phyloP scores from a whole-genome alignment of 805 yeast genomes.

The Dipodascopsis uninucleata region DNA sequence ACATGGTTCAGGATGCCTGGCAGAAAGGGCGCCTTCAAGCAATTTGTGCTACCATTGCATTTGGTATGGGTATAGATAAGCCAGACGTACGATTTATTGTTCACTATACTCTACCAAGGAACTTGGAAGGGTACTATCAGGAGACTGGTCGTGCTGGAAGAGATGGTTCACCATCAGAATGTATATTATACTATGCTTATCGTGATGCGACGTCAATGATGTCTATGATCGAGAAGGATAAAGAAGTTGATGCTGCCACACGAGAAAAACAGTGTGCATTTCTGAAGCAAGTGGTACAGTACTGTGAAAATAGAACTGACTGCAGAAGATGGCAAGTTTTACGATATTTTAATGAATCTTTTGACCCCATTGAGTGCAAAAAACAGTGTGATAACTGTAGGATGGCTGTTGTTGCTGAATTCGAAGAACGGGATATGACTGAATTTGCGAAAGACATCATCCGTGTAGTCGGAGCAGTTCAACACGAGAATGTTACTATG shows the following conservation, averaged over 20 bases:
- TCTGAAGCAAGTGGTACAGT: slow-evolving; percentile 78
- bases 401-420: slow-evolving; percentile 41
- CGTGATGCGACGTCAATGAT: slow-evolving; percentile 76
- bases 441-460: slow-evolving; percentile 56
- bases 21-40: slow-evolving; percentile 67
- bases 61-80: slow-evolving; percentile 99
- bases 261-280: slow-evolving; percentile 75
- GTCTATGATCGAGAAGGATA: slow-evolving; percentile 72
- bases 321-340: slow-evolving; percentile 87
- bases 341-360: slow-evolving; percentile 83
- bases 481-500: slow-evolving; percentile 59
- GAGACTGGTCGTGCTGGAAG: slow-evolving; percentile 99
- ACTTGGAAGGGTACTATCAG: slow-evolving; percentile 93
- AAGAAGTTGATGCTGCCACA: slow-evolving; percentile 56
- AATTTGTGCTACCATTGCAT: slow-evolving; percentile 95
- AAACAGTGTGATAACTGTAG: slow-evolving; percentile 84
- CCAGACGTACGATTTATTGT: slow-evolving; percentile 91
- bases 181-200: slow-evolving; percentile 77
- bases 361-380: slow-evolving; percentile 61
- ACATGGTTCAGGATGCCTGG: slow-evolving; percentile 74
- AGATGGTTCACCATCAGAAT: slow-evolving; percentile 80
- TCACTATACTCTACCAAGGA: slow-evolving; percentile 83
- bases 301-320: slow-evolving; percentile 86
- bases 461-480: slow-evolving; percentile 53
- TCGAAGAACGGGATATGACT: slow-evolving; percentile 64